Conservation (phyloP, 2,329 filamentous ascomycete species). For the Aspergillus nomiae region DNA sequence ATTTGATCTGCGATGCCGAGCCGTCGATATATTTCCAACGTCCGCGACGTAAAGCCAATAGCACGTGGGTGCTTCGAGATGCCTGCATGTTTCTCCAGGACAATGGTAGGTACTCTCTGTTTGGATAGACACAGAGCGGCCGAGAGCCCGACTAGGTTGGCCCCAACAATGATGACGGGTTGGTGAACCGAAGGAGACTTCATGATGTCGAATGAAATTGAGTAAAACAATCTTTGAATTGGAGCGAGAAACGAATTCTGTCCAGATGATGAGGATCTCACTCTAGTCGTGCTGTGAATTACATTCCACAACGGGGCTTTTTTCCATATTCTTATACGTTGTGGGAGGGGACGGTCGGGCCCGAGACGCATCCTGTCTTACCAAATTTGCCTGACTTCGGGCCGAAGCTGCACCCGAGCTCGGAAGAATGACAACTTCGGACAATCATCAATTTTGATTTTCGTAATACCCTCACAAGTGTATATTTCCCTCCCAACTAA, state of each 20-base stretch:
- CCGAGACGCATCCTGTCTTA: neutral
- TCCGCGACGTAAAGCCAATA: slow-evolving; percentile 40
- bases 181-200: neutral
- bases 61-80: slow-evolving; percentile 43
- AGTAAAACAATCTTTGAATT: neutral
- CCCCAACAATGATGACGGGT: slow-evolving; percentile 42
- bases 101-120: slow-evolving; percentile 32
- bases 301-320: neutral
- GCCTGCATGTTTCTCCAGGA: slow-evolving; percentile 41
- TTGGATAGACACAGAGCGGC: slow-evolving; percentile 41
- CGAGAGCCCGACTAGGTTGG: slow-evolving; percentile 43
- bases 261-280: neutral
- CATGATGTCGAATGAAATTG: neutral
- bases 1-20: slow-evolving; percentile 31
- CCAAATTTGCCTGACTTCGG: neutral
- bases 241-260: neutral
- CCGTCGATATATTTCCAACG: slow-evolving; percentile 40
- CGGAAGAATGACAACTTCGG: slow-evolving; percentile 53
- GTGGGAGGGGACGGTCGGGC: neutral
- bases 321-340: neutral
- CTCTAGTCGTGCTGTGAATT: neutral
- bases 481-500: neutral
- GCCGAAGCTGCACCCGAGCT: neutral
- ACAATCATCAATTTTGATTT: no score
- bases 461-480: no score